Base-by-base conservation (phyloP, 768 basidiomycete genomes). In the Mycena rosella region DNA sequence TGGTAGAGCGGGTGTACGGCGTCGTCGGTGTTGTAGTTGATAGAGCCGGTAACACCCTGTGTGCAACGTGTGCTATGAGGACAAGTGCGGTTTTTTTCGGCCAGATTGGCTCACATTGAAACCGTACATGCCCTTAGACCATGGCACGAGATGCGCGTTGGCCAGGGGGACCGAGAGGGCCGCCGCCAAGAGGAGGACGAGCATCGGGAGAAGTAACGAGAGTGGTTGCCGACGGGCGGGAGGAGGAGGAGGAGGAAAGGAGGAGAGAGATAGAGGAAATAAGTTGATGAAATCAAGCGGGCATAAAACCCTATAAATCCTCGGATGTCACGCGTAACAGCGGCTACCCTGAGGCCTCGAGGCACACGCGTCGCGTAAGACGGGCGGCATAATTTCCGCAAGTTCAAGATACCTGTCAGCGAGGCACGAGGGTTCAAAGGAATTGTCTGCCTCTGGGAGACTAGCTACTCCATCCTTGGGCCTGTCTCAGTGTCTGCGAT, bases 41-140 rank as follows among this genome's bases (percentile, higher is more conserved):
- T 70, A 4, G 48, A 34, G 24, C 77, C 74, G 5, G 70, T 34
- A 22, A 51, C 75, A 36, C 81, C 82, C 82, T 84, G 32, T 11
- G 17, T 52, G n/a, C 24, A 48, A 54, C n/a, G n/a, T 14, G 27
- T 47, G 26, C 38, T 15, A 40, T 40, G 38, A 40, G 38, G 14
- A 40, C 5, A 15, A 40, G 11, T 13, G 38, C 11, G 38, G 38
- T 60, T 9, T 29, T 34, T 53, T 4, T 34, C n/a, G 52, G 45
- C 17, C 32, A 49, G 34, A 24, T 77, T 15, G 34, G 15, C 80
- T 67, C 42, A 85, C 85, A 70, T 85, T 81, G 5, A 81, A 58
- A 64, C 83, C 84, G 70, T 81, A 86, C 85, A 86, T 86, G 45
- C 79, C 80, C 68, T 79, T 75, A 63, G 78, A 72, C 71, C 75